Evolutionary conservation across 306 rosid genomes (phyloP).

Genomic region (Quercus gilva): DNA sequence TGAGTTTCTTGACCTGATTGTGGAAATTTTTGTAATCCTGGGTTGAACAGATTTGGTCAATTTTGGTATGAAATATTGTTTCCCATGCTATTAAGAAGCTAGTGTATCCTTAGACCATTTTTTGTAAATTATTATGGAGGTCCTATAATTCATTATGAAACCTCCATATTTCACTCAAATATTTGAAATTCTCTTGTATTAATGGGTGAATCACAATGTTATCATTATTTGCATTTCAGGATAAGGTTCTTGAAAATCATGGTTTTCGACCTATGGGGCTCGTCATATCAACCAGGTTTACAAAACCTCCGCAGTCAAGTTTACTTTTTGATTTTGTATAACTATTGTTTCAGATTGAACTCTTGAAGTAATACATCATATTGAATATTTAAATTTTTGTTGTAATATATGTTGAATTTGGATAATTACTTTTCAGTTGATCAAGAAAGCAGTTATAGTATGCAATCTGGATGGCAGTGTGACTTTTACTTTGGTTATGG

Average conservation of each 20-base stretch:
- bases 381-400: conserved; percentile 6
- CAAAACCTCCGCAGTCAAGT: conserved; percentile 2
- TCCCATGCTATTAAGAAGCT: background rate
- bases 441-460: conserved; percentile 22
- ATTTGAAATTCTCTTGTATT: conserved; percentile 1
- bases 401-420: conserved; percentile 7
- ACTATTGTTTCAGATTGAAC: conserved; percentile 2
- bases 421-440: conserved; percentile 36
- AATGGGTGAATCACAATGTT: background rate
- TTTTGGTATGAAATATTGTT: background rate
- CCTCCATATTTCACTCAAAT: background rate
- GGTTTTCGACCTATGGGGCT: conserved; percentile 74
- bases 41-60: background rate
- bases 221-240: conserved; percentile 38
- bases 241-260: conserved; percentile 34
- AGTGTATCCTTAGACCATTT: background rate
- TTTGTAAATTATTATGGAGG: background rate
- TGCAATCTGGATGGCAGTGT: conserved; percentile 40
- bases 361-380: background rate
- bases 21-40: background rate
- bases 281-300: conserved; percentile 56
- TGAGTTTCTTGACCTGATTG: background rate
- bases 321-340: conserved; percentile 10
- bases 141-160: background rate
- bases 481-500: conserved; percentile 49